Base-by-base conservation (phyloP, 202 grass and related monocot species). In the Cymbopogon flexuosus region DNA sequence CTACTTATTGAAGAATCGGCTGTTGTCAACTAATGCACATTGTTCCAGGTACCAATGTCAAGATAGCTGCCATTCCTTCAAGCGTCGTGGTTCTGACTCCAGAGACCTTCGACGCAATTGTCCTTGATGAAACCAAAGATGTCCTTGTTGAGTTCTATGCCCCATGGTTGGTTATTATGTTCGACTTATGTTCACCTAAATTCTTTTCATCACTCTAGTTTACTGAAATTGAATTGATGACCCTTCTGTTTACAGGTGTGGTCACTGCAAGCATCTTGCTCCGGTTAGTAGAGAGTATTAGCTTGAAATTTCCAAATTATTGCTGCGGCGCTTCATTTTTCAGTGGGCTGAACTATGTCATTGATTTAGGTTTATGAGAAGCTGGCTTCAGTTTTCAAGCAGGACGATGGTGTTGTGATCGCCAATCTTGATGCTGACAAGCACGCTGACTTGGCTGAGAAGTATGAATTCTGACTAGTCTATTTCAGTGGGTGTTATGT, bases 101-200 rank as follows among this genome's bases (percentile, higher is more conserved):
- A 65, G 92, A 98, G 51, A 93, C 51, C 62, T 98, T 95, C 22
- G 76, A 98, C 37, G 86, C 89, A 5, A 56, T 93, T 89, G 96
- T 95, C 33, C 92, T 98, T 83, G 96, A 98, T 85, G 86, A 90
- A 84, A 91, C 90, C 39, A 98, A 95, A 84, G 92, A 98, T 88
- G 96, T 98, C 11, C 92, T 98, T 85, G 92, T 98, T 62, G 96
- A 98, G 83, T 98, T 98, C 75, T 98, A 98, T 84, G 96, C 96
- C 45, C 96, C 96, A 70, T 98, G 96, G 96, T 93, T 91, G 62
- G 90, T 83, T 86, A 21, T 66, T 2, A 3, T 74, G 19, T 58
- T 83, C 31, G 51, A 59, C 7, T 40, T 63, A 52, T 39, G 12
- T 73, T 1, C 18, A 79, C 8, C 39, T 60, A 66, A 72, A 35